Evolutionary conservation across 306 rosid species (phyloP).

Genomic region (Cicer pinnatifidum): DNA sequence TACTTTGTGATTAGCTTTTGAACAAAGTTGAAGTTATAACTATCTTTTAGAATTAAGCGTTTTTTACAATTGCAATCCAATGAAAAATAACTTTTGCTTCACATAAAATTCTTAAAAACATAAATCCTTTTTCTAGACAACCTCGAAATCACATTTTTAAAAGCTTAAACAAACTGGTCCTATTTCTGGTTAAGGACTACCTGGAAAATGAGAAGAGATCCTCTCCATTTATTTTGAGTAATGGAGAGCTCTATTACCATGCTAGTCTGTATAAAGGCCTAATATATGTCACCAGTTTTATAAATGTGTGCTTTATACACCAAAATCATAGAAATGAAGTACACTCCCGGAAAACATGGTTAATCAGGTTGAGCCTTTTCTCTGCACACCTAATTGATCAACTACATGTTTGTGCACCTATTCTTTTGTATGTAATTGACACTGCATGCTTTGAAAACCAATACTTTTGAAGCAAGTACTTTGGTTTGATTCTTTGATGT

Average conservation of each 20-base stretch:
- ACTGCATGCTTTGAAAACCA: slow-evolving; percentile 31
- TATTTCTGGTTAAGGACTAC: neutral
- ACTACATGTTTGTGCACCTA: slow-evolving; percentile 6
- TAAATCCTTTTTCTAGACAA: neutral
- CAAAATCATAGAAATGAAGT: neutral
- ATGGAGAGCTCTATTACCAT: neutral
- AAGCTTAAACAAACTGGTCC: neutral
- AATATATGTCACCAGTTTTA: neutral
- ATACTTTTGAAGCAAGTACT: slow-evolving; percentile 34
- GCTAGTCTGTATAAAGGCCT: neutral
- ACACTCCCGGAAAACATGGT: neutral
- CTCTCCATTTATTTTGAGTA: neutral
- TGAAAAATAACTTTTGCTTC: neutral
- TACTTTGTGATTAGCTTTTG: slow-evolving; percentile 3
- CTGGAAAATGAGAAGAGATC: slow-evolving; percentile 1
- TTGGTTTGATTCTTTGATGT: slow-evolving; percentile 24
- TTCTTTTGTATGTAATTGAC: neutral
- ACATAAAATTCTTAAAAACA: neutral
- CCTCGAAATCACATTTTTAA: neutral
- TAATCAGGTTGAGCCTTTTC: slow-evolving; percentile 9
- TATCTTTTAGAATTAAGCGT: neutral
- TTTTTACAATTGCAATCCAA: neutral
- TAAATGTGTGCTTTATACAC: neutral
- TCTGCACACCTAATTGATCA: slow-evolving; percentile 28
- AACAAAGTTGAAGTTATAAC: slow-evolving; percentile 3